Evolutionary conservation across 2,329 filamentous ascomycete species (phyloP).

Genomic region (Trichoderma asperellum): DNA sequence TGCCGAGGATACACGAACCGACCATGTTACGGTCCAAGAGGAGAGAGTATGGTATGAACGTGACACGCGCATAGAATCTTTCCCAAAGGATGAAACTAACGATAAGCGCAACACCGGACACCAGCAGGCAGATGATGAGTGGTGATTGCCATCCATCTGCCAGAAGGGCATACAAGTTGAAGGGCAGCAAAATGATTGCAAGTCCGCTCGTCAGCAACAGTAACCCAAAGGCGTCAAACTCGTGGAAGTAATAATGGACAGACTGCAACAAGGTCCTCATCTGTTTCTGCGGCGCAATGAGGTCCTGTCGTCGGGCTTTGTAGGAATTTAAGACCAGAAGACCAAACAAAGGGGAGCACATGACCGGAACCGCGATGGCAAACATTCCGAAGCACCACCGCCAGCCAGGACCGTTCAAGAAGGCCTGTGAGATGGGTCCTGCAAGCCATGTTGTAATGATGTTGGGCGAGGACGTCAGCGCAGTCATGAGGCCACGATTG

Average conservation of each 20-base stretch:
- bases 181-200: conserved; percentile 66
- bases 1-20: conserved; percentile 42
- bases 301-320: conserved; percentile 64
- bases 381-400: conserved; percentile 71
- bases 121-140: conserved; percentile 47
- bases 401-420: conserved; percentile 59
- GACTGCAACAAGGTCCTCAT: conserved; percentile 51
- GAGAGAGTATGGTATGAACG: conserved; percentile 44
- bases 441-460: conserved; percentile 68
- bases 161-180: conserved; percentile 50
- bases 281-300: conserved; percentile 42
- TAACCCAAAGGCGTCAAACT: conserved; percentile 68
- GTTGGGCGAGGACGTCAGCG: conserved; percentile 68
- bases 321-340: conserved; percentile 53
- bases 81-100: conserved; percentile 47
- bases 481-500: conserved; percentile 67
- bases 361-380: conserved; percentile 63
- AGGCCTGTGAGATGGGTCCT: conserved; percentile 57
- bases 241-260: conserved; percentile 56
- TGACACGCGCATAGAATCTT: conserved; percentile 44
- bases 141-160: conserved; percentile 44
- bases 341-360: conserved; percentile 57
- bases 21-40: conserved; percentile 44
- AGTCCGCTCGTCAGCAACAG: conserved; percentile 65
- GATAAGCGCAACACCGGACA: conserved; percentile 45